These are phyloP conservation scores for Candida ponderosae DNA, from an alignment of 805 yeast species.

Conservation along the genomic window DNA sequence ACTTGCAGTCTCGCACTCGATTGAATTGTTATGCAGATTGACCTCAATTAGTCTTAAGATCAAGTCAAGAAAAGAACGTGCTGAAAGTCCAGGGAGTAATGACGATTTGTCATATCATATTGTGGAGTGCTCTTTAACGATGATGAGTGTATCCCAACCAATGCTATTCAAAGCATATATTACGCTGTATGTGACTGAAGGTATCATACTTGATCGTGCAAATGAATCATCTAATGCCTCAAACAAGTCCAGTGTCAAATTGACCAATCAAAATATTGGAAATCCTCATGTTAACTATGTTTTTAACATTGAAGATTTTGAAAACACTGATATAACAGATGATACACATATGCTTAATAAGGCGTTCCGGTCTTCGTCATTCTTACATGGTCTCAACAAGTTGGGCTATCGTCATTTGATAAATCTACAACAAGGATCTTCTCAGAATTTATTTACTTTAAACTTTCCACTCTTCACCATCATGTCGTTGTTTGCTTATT, in stretches of 20 bases:
- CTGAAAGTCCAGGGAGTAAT: not conserved
- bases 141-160: constrained; percentile 6
- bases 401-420: constrained; percentile 8
- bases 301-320: constrained; percentile 9
- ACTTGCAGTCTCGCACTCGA: constrained; percentile 12
- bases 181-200: constrained; percentile 1
- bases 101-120: constrained; percentile 1
- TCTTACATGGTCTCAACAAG: constrained; percentile 8
- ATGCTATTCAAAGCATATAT: constrained; percentile 11
- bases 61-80: not conserved
- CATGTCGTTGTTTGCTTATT: constrained; percentile 9
- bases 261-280: not conserved
- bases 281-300: not conserved
- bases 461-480: constrained; percentile 7
- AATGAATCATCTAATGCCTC: too few relatives aligned
- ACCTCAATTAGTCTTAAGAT: constrained; percentile 3
- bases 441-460: constrained; percentile 8
- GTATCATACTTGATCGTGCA: not conserved
- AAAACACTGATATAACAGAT: constrained; percentile 6
- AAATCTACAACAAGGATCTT: constrained; percentile 7
- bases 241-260: too few relatives aligned
- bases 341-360: constrained; percentile 2
- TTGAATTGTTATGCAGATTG: constrained; percentile 12
- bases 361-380: constrained; percentile 5
- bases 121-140: constrained; percentile 8